phyloP scores from a whole-genome alignment of 176 grass and related monocot species.

The Phyllostachys edulis region DNA sequence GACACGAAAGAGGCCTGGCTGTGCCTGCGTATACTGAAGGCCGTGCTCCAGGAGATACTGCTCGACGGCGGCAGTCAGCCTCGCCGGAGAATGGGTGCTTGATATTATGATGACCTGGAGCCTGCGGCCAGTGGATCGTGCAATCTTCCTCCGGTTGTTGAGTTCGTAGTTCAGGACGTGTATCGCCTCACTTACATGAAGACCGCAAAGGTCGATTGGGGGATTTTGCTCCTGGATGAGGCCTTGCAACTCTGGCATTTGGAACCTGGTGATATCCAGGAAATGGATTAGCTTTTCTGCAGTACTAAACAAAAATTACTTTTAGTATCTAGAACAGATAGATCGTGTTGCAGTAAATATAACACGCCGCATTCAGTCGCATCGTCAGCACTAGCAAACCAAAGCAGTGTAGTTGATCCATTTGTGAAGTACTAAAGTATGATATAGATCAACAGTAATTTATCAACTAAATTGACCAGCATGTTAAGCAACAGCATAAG shows the following conservation, averaged over 20 bases:
- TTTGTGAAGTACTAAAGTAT: neutral
- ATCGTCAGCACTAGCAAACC: neutral
- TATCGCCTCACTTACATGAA: constrained; percentile 65
- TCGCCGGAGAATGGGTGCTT: constrained; percentile 45
- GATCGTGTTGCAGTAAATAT: neutral
- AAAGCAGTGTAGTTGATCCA: neutral
- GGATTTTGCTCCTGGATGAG: constrained; percentile 66
- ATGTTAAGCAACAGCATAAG: neutral
- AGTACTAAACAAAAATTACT: neutral
- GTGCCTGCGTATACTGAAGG: constrained; percentile 55
- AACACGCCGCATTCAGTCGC: neutral
- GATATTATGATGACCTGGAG: constrained; percentile 66
- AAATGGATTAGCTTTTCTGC: constrained; percentile 10
- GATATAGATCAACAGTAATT: neutral
- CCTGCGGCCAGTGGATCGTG: constrained; percentile 53
- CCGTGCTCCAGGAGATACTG: constrained; percentile 83
- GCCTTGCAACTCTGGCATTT: constrained; percentile 56
- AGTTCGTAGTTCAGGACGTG: constrained; percentile 78
- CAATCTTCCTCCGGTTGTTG: constrained; percentile 62
- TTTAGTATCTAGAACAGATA: constrained; percentile 5
- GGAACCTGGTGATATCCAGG: constrained; percentile 42
- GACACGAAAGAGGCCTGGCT: constrained; percentile 72
- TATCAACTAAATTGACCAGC: constrained; percentile 14
- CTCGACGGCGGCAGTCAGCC: constrained; percentile 61
- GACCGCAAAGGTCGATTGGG: constrained; percentile 69